Conservation (phyloP, 345 rosid species). For the Acer campestre region DNA sequence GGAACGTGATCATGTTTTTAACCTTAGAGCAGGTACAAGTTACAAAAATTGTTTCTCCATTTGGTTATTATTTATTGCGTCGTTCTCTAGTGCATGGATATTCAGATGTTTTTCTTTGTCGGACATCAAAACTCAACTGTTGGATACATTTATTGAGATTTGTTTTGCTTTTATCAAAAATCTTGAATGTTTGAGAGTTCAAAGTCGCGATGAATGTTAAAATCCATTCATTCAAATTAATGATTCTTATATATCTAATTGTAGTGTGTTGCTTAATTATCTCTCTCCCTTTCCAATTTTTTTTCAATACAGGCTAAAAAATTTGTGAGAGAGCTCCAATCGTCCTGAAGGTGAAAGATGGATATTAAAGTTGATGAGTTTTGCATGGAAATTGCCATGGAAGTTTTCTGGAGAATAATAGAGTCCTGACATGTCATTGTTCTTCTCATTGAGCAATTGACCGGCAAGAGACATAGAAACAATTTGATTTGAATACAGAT, state of each 20-base stretch:
- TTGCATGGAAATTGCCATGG: constrained; percentile 10
- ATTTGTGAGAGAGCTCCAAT: constrained; percentile 50
- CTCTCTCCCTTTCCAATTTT: not conserved
- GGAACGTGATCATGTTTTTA: constrained; percentile 97
- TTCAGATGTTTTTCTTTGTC: not conserved
- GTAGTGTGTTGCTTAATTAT: not conserved
- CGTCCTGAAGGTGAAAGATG: constrained; percentile 30
- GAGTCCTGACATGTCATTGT: not conserved
- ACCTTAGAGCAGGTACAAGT: constrained; percentile 87
- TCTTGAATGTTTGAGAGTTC: not conserved
- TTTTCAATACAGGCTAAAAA: constrained; percentile 60
- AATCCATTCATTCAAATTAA: not conserved
- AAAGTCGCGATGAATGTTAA: not conserved
- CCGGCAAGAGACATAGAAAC: not conserved
- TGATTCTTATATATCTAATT: not conserved
- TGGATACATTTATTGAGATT: not conserved
- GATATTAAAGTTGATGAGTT: constrained; percentile 9
- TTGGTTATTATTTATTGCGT: not conserved
- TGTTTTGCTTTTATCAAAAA: too few species aligned
- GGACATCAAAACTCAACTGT: not conserved
- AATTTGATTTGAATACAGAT: not conserved
- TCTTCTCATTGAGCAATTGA: constrained; percentile 9
- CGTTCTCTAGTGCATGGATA: not conserved
- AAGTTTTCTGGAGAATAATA: constrained; percentile 27
- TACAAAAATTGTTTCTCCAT: not conserved